A percentile compares a stretch with the other conserved stretches of the same genome.
Conservation (phyloP, 2,329 filamentous ascomycete species). For the Paracoccidioides brasiliensis region DNA sequence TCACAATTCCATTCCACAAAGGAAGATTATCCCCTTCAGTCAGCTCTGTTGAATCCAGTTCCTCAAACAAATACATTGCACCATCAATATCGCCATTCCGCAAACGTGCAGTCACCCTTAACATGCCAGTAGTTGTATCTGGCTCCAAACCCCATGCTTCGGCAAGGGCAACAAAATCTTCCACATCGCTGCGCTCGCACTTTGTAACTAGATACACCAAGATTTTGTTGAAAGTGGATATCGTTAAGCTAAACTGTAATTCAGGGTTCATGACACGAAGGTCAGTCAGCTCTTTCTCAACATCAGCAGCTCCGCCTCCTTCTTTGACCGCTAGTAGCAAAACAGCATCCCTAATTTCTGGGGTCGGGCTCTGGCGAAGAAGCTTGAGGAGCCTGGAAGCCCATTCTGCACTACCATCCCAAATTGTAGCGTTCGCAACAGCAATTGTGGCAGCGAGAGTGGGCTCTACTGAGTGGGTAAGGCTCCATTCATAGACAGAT, state of each 20-base stretch:
- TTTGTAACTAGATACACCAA: constrained; percentile 59
- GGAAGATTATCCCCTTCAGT: constrained; percentile 46
- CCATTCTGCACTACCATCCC: constrained; percentile 49
- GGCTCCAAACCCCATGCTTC: constrained; percentile 51
- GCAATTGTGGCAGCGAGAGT: constrained; percentile 38
- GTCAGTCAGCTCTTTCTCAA: constrained; percentile 58
- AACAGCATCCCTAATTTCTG: constrained; percentile 56
- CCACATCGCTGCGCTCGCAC: constrained; percentile 57
- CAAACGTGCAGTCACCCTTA: constrained; percentile 67
- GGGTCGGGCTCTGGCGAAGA: constrained; percentile 33
- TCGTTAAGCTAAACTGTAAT: constrained; percentile 44
- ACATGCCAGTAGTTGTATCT: constrained; percentile 55
- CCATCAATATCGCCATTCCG: constrained; percentile 58
- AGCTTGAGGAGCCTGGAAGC: constrained; percentile 46
- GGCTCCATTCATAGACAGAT: constrained; percentile 45
- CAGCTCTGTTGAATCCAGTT: constrained; percentile 37
- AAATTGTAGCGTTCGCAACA: constrained; percentile 48
- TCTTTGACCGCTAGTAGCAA: constrained; percentile 63
- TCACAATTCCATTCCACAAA: constrained; percentile 56
- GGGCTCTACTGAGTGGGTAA: constrained; percentile 35
- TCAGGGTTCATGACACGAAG: constrained; percentile 42
- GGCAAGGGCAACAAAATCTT: constrained; percentile 58
- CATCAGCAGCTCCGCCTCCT: constrained; percentile 57
- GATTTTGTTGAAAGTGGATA: constrained; percentile 62
- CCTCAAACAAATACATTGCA: constrained; percentile 41